Percentiles rank a stretch among this genome's conserved stretches.
Conservation (phyloP, 2,329 filamentous ascomycete species). For the Hortaea werneckii region DNA sequence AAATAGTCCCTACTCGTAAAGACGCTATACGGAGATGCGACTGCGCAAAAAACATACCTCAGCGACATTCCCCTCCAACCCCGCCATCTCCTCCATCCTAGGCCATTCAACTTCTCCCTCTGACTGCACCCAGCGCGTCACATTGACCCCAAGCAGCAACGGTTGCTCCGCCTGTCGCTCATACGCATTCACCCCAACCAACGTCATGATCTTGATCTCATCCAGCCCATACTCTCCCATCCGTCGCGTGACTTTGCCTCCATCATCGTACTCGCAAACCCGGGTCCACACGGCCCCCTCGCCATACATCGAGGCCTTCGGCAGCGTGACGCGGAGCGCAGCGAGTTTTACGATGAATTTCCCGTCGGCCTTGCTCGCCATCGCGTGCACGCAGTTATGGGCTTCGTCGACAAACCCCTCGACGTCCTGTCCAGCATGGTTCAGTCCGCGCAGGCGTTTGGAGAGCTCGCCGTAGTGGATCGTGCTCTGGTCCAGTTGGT, state of each 20-base stretch:
- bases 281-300: slow-evolving; percentile 42
- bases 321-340: slow-evolving; percentile 39
- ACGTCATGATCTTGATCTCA: slow-evolving; percentile 51
- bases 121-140: not conserved
- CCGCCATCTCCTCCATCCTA: slow-evolving; percentile 33
- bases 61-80: slow-evolving; percentile 51
- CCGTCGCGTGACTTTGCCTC: slow-evolving; percentile 1
- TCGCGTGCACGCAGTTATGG: slow-evolving; percentile 10
- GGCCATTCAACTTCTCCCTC: slow-evolving; percentile 2
- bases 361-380: slow-evolving; percentile 19
- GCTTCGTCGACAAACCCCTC: slow-evolving; percentile 13
- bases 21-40: too few species aligned
- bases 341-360: slow-evolving; percentile 12
- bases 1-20: not conserved
- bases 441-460: slow-evolving; percentile 44
- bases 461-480: slow-evolving; percentile 65
- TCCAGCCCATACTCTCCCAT: slow-evolving; percentile 20
- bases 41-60: slow-evolving; percentile 41
- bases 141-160: slow-evolving; percentile 47
- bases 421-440: slow-evolving; percentile 7
- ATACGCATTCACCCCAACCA: slow-evolving; percentile 64
- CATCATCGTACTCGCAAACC: slow-evolving; percentile 17
- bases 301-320: slow-evolving; percentile 60
- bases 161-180: slow-evolving; percentile 58
- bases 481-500: slow-evolving; percentile 57